These are phyloP conservation scores for Rhodotorula sp. DNA, from an alignment of 1,284 basidiomycete genomes.

Conservation along the genomic window DNA sequence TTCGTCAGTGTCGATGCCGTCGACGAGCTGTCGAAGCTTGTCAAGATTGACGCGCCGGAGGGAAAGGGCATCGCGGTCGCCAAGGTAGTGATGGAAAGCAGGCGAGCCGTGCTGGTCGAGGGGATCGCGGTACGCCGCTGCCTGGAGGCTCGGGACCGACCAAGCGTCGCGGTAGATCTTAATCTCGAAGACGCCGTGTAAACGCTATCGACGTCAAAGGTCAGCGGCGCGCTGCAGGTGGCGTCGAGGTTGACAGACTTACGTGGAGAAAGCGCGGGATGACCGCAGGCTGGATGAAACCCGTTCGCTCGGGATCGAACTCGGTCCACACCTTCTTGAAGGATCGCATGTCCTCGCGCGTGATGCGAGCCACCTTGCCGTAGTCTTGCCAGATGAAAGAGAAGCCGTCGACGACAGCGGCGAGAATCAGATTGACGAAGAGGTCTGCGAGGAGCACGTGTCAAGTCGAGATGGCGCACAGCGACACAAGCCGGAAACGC, in stretches of 20 bases:
- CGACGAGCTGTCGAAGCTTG: conserved; percentile 61
- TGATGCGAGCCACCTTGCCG: conserved; percentile 73
- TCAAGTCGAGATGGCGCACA: neutral
- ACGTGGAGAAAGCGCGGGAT: conserved; percentile 81
- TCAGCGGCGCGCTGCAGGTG: conserved; percentile 1
- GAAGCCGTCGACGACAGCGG: conserved; percentile 84
- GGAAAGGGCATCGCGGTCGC: conserved; percentile 17
- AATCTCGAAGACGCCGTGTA: conserved; percentile 79
- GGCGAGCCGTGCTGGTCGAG: conserved; percentile 14
- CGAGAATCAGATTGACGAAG: conserved; percentile 26
- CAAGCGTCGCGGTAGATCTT: conserved; percentile 72
- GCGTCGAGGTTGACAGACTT: conserved; percentile 44
- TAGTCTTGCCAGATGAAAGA: conserved; percentile 62
- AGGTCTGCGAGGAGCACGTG: conserved; percentile 9
- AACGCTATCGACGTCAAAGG: conserved; percentile 55
- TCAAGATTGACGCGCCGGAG: conserved; percentile 52
- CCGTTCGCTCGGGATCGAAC: conserved; percentile 73
- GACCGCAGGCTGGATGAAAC: conserved; percentile 68
- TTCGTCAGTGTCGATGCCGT: conserved; percentile 62
- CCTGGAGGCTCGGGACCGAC: conserved; percentile 59
- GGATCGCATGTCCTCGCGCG: conserved; percentile 81
- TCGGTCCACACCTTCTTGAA: conserved; percentile 95
- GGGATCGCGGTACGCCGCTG: conserved; percentile 7
- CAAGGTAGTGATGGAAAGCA: conserved; percentile 25
- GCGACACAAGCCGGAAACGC: neutral